These are phyloP conservation scores for Prorocentrum cordatum DNA, from an alignment of 169 alveolate genomes.

Conservation along the genomic window DNA sequence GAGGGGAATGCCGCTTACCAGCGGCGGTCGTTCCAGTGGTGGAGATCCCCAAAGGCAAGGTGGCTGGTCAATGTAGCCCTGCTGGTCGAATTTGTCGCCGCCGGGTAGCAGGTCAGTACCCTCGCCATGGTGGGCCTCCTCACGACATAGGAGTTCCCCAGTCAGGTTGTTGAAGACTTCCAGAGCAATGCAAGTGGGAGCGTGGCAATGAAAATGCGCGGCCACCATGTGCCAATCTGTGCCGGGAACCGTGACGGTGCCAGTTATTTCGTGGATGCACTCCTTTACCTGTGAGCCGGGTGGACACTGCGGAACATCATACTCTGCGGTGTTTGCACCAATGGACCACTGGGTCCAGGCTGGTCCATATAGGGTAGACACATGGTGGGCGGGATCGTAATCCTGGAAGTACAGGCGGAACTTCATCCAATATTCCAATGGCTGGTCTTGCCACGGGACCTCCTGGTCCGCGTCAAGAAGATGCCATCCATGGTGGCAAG, in stretches of 20 bases:
- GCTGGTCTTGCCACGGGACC: conserved; percentile 44
- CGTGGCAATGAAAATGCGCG: not conserved
- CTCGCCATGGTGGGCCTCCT: not conserved
- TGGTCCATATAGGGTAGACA: no score
- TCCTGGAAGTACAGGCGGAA: not conserved
- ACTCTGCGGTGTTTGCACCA: no score
- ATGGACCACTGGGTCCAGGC: no score
- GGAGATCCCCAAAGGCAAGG: not conserved
- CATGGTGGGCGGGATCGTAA: not conserved
- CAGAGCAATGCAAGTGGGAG: not conserved
- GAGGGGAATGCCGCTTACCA: no score
- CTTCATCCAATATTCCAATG: conserved; percentile 41
- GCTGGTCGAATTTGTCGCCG: not conserved
- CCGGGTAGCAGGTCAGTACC: not conserved
- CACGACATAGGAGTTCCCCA: not conserved
- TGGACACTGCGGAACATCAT: conserved; percentile 35
- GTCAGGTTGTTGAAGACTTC: not conserved
- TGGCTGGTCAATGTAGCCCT: not conserved
- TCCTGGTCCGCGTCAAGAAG: conserved; percentile 42
- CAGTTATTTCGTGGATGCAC: not conserved
- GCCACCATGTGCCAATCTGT: not conserved
- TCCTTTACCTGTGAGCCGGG: not conserved
- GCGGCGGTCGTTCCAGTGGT: no score
- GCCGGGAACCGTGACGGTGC: not conserved
- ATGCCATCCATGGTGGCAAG: no score